Evolutionary conservation across 495 filamentous ascomycete species (phyloP).

Genomic region (Neurospora sp.): DNA sequence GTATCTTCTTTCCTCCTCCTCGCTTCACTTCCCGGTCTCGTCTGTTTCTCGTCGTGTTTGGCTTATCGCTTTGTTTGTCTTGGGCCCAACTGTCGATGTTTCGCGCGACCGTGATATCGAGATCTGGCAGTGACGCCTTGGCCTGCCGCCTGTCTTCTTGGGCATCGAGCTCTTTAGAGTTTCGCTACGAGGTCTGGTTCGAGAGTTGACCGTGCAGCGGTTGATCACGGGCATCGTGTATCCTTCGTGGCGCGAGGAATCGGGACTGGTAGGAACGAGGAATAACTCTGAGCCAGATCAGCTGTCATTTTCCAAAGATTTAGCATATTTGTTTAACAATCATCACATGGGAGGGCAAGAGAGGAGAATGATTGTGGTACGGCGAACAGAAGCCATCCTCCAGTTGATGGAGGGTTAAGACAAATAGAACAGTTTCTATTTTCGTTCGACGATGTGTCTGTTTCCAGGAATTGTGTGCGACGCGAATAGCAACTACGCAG

Average conservation of each 20-base stretch:
- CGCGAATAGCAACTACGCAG: background rate
- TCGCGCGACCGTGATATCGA: background rate
- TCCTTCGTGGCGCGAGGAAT: background rate
- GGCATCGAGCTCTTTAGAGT: background rate
- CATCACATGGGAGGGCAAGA: background rate
- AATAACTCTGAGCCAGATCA: background rate
- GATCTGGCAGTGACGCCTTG: background rate
- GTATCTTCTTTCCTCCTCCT: background rate
- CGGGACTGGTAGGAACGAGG: background rate
- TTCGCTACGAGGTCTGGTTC: background rate
- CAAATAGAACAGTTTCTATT: background rate
- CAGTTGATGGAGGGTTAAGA: background rate
- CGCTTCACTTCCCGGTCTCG: background rate
- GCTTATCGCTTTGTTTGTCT: background rate
- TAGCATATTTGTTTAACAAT: background rate
- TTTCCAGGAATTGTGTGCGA: background rate
- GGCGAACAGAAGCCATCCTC: background rate
- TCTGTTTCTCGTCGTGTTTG: background rate
- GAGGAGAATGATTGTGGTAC: background rate
- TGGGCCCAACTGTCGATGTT: accelerated
- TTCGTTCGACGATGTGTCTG: background rate
- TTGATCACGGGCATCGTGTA: background rate
- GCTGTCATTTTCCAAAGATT: background rate
- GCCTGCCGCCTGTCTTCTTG: background rate
- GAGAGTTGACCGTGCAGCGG: background rate